Percentiles rank a stretch among this genome's conserved stretches.
phyloP scores from a whole-genome alignment of 2,329 filamentous ascomycete species.

The Trichoderma guizhouense region DNA sequence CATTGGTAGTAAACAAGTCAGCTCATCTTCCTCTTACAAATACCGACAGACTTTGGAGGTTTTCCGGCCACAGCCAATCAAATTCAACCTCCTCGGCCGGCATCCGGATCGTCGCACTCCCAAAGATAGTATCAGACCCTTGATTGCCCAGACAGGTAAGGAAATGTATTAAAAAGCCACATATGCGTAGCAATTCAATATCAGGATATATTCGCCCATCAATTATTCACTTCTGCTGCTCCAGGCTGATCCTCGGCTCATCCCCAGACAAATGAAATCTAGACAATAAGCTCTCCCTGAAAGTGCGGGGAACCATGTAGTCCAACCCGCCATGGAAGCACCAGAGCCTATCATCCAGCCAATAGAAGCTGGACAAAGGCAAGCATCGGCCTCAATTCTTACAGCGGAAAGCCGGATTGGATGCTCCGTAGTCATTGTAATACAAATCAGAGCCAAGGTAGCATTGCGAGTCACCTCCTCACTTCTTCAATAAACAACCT shows the following conservation, averaged over 20 bases:
- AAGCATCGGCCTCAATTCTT: neutral
- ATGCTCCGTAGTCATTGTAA: neutral
- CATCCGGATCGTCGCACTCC: neutral
- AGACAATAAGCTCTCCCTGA: neutral
- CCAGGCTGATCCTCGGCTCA: slow-evolving; percentile 1
- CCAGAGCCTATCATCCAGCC: neutral
- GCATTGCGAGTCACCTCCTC: neutral
- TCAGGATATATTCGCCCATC: no score
- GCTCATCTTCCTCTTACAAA: neutral
- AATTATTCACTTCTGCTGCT: neutral
- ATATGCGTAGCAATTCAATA: neutral
- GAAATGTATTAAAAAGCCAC: neutral
- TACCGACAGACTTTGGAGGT: neutral
- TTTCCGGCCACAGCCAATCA: neutral
- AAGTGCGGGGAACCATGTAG: slow-evolving; percentile 17
- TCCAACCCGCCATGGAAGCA: neutral
- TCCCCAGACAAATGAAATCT: neutral
- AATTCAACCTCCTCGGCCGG: neutral
- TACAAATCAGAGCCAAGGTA: neutral
- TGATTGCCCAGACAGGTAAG: neutral
- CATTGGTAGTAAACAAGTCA: neutral
- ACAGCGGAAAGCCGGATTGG: neutral
- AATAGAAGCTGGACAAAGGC: neutral
- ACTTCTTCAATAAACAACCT: neutral
- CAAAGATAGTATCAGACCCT: neutral